Evolutionary conservation across 768 basidiomycete species (phyloP).

Genomic region (Lepiota brunneoincarnata): DNA sequence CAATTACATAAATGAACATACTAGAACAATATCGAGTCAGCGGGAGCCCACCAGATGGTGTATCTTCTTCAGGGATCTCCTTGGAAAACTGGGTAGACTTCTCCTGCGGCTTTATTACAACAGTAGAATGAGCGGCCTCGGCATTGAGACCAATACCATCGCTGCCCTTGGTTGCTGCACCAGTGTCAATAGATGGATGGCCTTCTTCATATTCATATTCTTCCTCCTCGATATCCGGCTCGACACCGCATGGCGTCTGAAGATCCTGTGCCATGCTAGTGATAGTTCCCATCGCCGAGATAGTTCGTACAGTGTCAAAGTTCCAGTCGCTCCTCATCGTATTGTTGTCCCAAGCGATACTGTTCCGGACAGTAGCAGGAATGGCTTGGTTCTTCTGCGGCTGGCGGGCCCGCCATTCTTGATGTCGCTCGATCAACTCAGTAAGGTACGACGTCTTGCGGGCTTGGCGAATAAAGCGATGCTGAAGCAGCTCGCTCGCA

Average conservation of each 20-base stretch:
- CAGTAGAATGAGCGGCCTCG: slow-evolving; percentile 66
- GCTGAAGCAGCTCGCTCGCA: slow-evolving; percentile 89
- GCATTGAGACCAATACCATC: slow-evolving; percentile 53
- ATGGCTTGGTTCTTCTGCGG: slow-evolving; percentile 56
- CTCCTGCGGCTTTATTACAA: slow-evolving; percentile 55
- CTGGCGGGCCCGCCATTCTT: slow-evolving; percentile 67
- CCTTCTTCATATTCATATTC: slow-evolving; percentile 46
- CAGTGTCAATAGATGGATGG: slow-evolving; percentile 55
- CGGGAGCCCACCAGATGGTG: slow-evolving; percentile 35
- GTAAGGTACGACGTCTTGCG: slow-evolving; percentile 80
- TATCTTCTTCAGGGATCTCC: slow-evolving; percentile 32
- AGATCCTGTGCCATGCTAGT: slow-evolving; percentile 71
- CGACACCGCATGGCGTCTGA: slow-evolving; percentile 51
- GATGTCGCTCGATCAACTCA: slow-evolving; percentile 86
- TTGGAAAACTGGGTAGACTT: slow-evolving; percentile 24
- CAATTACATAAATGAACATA: slow-evolving; percentile 18
- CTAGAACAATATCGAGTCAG: slow-evolving; percentile 24
- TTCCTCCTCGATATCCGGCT: slow-evolving; percentile 42
- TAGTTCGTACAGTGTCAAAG: slow-evolving; percentile 82
- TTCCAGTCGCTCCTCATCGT: slow-evolving; percentile 94
- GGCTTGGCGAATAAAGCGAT: slow-evolving; percentile 87
- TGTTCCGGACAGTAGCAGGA: slow-evolving; percentile 57
- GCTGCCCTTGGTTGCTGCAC: slow-evolving; percentile 64
- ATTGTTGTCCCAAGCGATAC: slow-evolving; percentile 67
- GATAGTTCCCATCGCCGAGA: slow-evolving; percentile 75